A percentile compares a stretch with the other conserved stretches of the same genome.
These are phyloP conservation scores for Alternaria brassicae DNA, from an alignment of 2,329 filamentous ascomycete genomes.

Conservation along the genomic window DNA sequence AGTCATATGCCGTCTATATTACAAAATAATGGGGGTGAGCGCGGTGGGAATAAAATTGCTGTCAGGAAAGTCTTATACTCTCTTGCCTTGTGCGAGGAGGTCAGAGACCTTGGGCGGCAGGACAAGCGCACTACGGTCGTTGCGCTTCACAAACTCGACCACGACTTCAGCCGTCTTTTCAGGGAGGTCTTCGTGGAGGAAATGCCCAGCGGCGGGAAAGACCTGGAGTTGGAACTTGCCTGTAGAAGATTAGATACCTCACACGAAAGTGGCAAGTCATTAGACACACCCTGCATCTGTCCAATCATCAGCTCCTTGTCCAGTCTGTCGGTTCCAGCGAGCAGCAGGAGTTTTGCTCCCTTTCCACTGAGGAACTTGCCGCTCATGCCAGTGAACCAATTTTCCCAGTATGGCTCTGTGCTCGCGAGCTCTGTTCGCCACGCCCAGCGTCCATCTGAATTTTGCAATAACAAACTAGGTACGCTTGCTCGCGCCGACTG, in stretches of 20 bases:
- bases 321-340: slow-evolving; percentile 87
- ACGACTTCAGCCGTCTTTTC: slow-evolving; percentile 85
- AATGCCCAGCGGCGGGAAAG: slow-evolving; percentile 93
- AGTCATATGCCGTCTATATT: background rate
- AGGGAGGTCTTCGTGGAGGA: slow-evolving; percentile 93
- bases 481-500: slow-evolving; percentile 87
- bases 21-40: background rate
- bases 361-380: slow-evolving; percentile 82
- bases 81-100: slow-evolving; percentile 58
- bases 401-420: slow-evolving; percentile 92
- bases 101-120: slow-evolving; percentile 85
- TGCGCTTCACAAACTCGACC: slow-evolving; percentile 89
- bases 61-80: slow-evolving; percentile 48
- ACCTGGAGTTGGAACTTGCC: slow-evolving; percentile 95
- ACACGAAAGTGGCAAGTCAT: background rate
- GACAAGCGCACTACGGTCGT: slow-evolving; percentile 83
- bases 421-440: slow-evolving; percentile 86
- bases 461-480: slow-evolving; percentile 72
- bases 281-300: slow-evolving; percentile 86
- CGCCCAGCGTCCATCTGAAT: slow-evolving; percentile 62
- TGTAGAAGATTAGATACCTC: slow-evolving; percentile 51
- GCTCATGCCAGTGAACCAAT: slow-evolving; percentile 89
- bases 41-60: background rate
- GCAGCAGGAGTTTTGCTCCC: slow-evolving; percentile 82
- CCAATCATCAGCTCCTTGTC: slow-evolving; percentile 94